Evolutionary conservation across 805 yeast species (phyloP).

Genomic region (Pichia rugopelliculosa): DNA sequence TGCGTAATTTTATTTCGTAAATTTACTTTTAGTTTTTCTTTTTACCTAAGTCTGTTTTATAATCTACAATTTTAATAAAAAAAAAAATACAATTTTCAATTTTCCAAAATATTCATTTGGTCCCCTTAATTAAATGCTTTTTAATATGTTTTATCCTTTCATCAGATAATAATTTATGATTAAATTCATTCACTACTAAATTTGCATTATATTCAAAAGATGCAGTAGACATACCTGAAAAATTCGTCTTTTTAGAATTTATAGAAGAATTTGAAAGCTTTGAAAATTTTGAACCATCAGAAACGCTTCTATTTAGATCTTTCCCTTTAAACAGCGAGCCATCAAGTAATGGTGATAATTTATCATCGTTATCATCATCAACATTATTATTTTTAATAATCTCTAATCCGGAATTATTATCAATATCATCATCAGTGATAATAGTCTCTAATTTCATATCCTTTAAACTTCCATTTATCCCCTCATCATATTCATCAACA

Average conservation of each 20-base stretch:
- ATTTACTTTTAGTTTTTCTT: too few relatives aligned
- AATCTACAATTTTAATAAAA: neutral
- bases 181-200: conserved; percentile 9
- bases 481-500: neutral
- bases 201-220: conserved; percentile 8
- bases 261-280: neutral
- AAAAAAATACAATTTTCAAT: too few relatives aligned
- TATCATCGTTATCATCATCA: neutral
- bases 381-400: neutral
- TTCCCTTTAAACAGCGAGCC: neutral
- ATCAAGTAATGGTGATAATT: conserved; percentile 1
- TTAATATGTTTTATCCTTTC: conserved; percentile 24
- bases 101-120: too few relatives aligned
- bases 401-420: too few relatives aligned
- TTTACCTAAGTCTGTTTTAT: too few relatives aligned
- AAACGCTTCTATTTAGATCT: neutral
- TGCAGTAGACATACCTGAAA: conserved; percentile 1
- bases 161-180: conserved; percentile 14
- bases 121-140: conserved; percentile 16
- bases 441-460: neutral
- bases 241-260: conserved; percentile 1
- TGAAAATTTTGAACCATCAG: conserved; percentile 1
- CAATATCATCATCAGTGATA: neutral
- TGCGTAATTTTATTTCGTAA: too few relatives aligned
- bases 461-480: neutral